phyloP scores from a whole-genome alignment of 345 rosid genomes.

The Hypericum perforatum region DNA sequence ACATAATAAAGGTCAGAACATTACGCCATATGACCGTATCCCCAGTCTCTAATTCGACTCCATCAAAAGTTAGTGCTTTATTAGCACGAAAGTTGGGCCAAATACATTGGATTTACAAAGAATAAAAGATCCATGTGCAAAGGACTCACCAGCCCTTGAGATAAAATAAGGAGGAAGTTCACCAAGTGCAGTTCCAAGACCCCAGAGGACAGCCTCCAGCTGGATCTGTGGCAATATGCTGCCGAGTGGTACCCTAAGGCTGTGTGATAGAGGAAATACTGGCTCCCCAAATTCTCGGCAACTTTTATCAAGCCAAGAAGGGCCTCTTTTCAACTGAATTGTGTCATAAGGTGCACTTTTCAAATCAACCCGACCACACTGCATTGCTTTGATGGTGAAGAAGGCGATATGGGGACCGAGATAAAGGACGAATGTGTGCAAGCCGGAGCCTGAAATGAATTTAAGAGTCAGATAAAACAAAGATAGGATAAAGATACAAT shows the following conservation, averaged over 20 bases:
- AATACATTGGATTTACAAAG: neutral
- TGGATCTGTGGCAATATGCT: constrained; percentile 93
- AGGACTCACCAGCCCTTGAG: constrained; percentile 73
- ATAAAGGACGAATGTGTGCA: constrained; percentile 95
- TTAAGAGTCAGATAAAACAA: neutral
- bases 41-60: too few relatives aligned
- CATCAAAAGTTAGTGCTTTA: neutral
- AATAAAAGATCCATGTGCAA: neutral
- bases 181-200: constrained; percentile 95
- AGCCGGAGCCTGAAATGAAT: constrained; percentile 69
- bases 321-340: constrained; percentile 68
- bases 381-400: constrained; percentile 89
- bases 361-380: constrained; percentile 83
- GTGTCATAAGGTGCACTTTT: constrained; percentile 96
- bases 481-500: neutral
- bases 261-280: constrained; percentile 38
- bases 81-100: neutral
- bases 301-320: constrained; percentile 90
- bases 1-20: too few relatives aligned
- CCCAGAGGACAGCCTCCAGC: constrained; percentile 87
- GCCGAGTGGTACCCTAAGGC: constrained; percentile 71
- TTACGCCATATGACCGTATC: too few relatives aligned
- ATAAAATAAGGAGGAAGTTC: constrained; percentile 99
- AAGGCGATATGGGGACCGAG: constrained; percentile 95
- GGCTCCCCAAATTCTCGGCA: constrained; percentile 83